Evolutionary conservation across 352 stramenopile genomes (phyloP).

Genomic region (Phytophthora quininea): DNA sequence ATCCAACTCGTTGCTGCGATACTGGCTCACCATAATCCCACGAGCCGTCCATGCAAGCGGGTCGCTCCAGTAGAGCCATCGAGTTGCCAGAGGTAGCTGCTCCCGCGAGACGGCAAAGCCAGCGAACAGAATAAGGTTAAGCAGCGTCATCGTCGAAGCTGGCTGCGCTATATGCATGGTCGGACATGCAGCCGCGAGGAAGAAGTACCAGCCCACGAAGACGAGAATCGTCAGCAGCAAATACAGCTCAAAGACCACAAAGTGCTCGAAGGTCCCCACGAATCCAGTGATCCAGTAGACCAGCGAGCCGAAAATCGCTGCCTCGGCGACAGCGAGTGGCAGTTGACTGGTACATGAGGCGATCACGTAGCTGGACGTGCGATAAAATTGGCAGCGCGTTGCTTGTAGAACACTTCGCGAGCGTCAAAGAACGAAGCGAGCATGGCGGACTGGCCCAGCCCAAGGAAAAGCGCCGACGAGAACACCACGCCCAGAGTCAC

Average conservation of each 20-base stretch:
- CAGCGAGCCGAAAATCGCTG: slow-evolving; percentile 74
- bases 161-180: slow-evolving; percentile 52
- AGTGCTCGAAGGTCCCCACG: slow-evolving; percentile 23
- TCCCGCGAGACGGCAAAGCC: slow-evolving; percentile 51
- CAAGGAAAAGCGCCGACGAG: slow-evolving; percentile 75
- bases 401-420: slow-evolving; percentile 84
- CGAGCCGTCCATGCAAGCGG: slow-evolving; percentile 55
- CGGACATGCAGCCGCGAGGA: slow-evolving; percentile 36
- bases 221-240: slow-evolving; percentile 54
- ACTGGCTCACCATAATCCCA: slow-evolving; percentile 52
- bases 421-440: slow-evolving; percentile 66
- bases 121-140: slow-evolving; percentile 54
- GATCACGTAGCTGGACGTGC: slow-evolving; percentile 77
- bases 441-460: slow-evolving; percentile 67
- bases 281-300: slow-evolving; percentile 86
- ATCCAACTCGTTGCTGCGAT: slow-evolving; percentile 36
- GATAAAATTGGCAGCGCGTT: slow-evolving; percentile 83
- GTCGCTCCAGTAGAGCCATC: slow-evolving; percentile 70
- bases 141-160: slow-evolving; percentile 42
- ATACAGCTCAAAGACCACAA: slow-evolving; percentile 49
- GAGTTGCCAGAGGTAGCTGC: slow-evolving; percentile 40
- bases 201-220: slow-evolving; percentile 54
- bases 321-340: slow-evolving; percentile 60
- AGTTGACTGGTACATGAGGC: slow-evolving; percentile 39
- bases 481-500: slow-evolving; percentile 76